Conservation (phyloP, 495 filamentous ascomycete genomes). For the Entonaema liquescens region DNA sequence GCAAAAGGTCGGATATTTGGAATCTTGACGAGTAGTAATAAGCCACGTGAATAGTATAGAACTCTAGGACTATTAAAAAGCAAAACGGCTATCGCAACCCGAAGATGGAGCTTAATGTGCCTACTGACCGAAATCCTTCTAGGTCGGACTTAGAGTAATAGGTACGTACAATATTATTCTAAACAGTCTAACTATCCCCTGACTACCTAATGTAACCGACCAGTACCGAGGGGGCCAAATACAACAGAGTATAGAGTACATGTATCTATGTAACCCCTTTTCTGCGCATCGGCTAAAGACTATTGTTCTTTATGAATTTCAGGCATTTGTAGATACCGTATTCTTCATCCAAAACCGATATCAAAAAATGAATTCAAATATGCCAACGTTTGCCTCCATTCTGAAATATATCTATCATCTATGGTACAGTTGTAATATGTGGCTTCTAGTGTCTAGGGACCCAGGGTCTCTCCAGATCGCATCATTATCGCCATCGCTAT, state of each 20-base stretch:
- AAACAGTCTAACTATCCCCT: constrained; percentile 3
- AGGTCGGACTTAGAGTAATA: constrained; percentile 8
- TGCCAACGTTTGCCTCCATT: not conserved
- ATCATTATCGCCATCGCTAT: constrained; percentile 39
- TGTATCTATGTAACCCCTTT: constrained; percentile 32
- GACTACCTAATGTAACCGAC: not conserved
- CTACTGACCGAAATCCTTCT: constrained; percentile 17
- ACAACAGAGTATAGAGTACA: constrained; percentile 6
- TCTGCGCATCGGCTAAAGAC: constrained; percentile 33
- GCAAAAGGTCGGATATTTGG: too few species aligned
- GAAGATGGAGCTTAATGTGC: constrained; percentile 13
- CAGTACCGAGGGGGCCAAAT: constrained; percentile 11
- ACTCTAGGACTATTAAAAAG: not conserved
- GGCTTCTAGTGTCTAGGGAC: constrained; percentile 13
- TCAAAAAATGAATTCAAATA: not conserved
- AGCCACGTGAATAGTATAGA: not conserved
- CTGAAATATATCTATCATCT: not conserved
- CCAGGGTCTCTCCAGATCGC: constrained; percentile 32
- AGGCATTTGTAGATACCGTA: constrained; percentile 10
- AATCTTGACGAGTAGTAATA: not conserved
- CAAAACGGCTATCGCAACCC: not conserved
- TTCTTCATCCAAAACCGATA: too few species aligned
- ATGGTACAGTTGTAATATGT: not conserved
- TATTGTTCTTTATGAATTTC: constrained; percentile 12
- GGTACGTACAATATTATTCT: too few species aligned